A percentile compares a stretch with the other conserved stretches of the same genome.
These are phyloP conservation scores for Phytophthora foliorum DNA, from an alignment of 352 stramenopile genomes.

Conservation along the genomic window DNA sequence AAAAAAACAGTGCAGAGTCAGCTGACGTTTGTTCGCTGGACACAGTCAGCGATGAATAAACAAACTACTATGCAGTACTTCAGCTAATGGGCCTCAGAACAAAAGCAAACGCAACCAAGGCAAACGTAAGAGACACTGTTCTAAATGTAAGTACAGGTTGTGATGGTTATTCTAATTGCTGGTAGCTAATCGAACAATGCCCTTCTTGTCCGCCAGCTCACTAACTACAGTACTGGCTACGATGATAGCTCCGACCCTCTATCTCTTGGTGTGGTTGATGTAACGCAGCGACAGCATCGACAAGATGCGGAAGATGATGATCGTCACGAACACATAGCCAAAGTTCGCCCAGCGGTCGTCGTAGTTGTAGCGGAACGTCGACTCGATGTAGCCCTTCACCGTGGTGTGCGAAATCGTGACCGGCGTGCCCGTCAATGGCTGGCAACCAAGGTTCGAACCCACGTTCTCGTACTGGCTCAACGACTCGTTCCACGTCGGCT, in stretches of 20 bases:
- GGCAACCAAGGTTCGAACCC: slow-evolving; percentile 10
- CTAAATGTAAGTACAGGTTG: slow-evolving; percentile 5
- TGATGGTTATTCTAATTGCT: slow-evolving; percentile 9
- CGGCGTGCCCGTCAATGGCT: slow-evolving; percentile 6
- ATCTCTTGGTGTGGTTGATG: slow-evolving; percentile 34
- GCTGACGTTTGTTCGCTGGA: too few relatives aligned
- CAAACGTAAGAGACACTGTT: neutral
- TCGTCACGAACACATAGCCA: slow-evolving; percentile 39
- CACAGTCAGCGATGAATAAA: too few relatives aligned
- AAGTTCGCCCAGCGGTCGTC: slow-evolving; percentile 46
- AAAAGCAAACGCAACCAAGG: too few relatives aligned
- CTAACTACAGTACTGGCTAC: slow-evolving; percentile 3
- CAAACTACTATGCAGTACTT: too few relatives aligned
- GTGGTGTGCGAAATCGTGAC: slow-evolving; percentile 23
- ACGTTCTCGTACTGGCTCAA: slow-evolving; percentile 15
- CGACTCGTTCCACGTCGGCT: slow-evolving; percentile 31
- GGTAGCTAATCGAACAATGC: slow-evolving; percentile 6
- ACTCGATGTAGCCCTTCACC: slow-evolving; percentile 51
- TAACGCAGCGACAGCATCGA: slow-evolving; percentile 12
- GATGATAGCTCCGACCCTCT: slow-evolving; percentile 3
- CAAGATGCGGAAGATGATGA: slow-evolving; percentile 40
- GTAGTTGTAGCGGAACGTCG: slow-evolving; percentile 51
- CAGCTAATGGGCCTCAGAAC: too few relatives aligned
- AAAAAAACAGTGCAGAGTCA: too few relatives aligned
- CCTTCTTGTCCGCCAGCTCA: slow-evolving; percentile 7